Evolutionary conservation across 1,139 yeast species (phyloP), one percentile per base, ranked within the genome.

Genomic region (Saccharomyces hybrid): DNA sequence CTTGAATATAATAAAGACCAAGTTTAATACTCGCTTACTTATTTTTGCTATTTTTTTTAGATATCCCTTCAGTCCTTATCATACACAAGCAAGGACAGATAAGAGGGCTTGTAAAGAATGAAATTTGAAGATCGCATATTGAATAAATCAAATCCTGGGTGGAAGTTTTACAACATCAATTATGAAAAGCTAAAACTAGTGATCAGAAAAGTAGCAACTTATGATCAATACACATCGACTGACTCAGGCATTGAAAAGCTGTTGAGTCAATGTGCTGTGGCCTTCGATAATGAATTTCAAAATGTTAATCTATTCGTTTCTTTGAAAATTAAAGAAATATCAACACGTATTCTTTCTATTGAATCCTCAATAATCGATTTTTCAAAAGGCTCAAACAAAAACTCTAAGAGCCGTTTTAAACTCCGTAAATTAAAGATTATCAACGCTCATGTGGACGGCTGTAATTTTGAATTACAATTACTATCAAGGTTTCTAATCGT

Each of bases 91-190:
- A 38, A 38, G 44, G 44, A 38, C 25, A 16, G 6, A 31, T 31
- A 38, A 16, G 44, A 20, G 44, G 44, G 20, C 13, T 16, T 16
- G 7, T 38, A 38, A 16, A 11, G 11, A 2, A 90, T 90, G 98
- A 91, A 89, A 73, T 90, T 89, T 72, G 97, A 97, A 54, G 77
- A 81, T 47, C 90, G 86, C 68, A 77, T 91, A 41, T 75, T 80
- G 52, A 82, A 80, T 60, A 78, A 89, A 62, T 86, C 96, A 8
- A 86, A 88, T 44, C 91, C 95, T 1, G 95, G 88, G 72, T 91
- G 97, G 97, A 80, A 80, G 64, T 80, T 82, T 60, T 85, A 88
- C 71, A 88, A 90, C 69, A 76, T 91, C 48, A 91, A 88, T 67
- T 91, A 91, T 70, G 85, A 88, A 62, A 88, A 83, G 53, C 72